Evolutionary conservation across 352 stramenopile species (phyloP).

Genomic region (Phytopythium aichiense): DNA sequence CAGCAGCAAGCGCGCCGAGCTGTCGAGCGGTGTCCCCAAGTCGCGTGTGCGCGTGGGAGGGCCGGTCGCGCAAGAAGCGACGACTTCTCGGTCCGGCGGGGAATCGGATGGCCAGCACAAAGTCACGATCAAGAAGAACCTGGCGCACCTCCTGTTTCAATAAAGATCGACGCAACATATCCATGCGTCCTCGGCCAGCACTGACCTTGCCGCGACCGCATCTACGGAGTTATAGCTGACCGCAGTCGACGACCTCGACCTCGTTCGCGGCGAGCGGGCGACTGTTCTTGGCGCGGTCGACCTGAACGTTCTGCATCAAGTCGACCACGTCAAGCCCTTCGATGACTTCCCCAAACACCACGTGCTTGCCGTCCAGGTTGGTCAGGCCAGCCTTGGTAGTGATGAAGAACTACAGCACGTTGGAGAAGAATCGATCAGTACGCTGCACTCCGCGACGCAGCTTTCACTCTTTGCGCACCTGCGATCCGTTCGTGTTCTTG

Average conservation of each 20-base stretch:
- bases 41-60: slow-evolving; percentile 43
- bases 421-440: neutral
- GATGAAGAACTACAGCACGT: slow-evolving; percentile 62
- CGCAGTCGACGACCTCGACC: slow-evolving; percentile 63
- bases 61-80: slow-evolving; percentile 13
- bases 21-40: slow-evolving; percentile 52
- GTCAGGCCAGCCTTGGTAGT: slow-evolving; percentile 58
- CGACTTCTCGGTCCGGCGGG: neutral
- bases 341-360: slow-evolving; percentile 95
- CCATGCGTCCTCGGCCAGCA: slow-evolving; percentile 2
- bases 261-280: slow-evolving; percentile 48
- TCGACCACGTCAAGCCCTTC: slow-evolving; percentile 74
- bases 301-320: slow-evolving; percentile 59
- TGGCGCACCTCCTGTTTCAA: slow-evolving; percentile 65
- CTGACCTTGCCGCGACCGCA: neutral
- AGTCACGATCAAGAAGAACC: slow-evolving; percentile 53
- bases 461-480: slow-evolving; percentile 30
- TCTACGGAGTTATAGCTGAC: slow-evolving; percentile 27
- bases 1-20: slow-evolving; percentile 35
- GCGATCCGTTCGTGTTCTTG: slow-evolving; percentile 66
- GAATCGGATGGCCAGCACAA: slow-evolving; percentile 46
- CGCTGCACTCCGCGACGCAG: neutral
- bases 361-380: slow-evolving; percentile 92
- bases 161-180: slow-evolving; percentile 3
- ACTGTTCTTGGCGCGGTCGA: slow-evolving; percentile 42